Percentiles rank a stretch among this genome's conserved stretches.
These are phyloP conservation scores for Candida broadrunensis DNA, from an alignment of 805 yeast species.

Conservation along the genomic window DNA sequence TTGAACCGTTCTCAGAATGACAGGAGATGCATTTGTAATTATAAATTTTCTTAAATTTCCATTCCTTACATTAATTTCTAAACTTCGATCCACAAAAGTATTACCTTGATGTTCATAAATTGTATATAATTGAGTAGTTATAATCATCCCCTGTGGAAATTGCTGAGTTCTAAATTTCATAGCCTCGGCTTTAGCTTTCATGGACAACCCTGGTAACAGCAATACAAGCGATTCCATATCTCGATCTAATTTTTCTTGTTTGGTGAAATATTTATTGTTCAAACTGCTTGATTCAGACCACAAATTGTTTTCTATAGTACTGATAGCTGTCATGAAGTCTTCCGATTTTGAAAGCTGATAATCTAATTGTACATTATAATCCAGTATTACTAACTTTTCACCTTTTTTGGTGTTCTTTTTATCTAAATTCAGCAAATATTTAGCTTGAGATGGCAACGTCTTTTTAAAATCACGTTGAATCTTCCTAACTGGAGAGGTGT, in stretches of 20 bases:
- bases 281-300: conserved; percentile 36
- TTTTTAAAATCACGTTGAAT: conserved; percentile 21
- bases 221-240: conserved; percentile 28
- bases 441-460: conserved; percentile 22
- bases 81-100: conserved; percentile 48
- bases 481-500: conserved; percentile 23
- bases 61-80: conserved; percentile 33
- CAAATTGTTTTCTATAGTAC: conserved; percentile 28
- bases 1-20: conserved; percentile 35
- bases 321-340: conserved; percentile 29
- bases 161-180: conserved; percentile 28
- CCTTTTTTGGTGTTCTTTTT: conserved; percentile 5
- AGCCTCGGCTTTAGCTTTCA: conserved; percentile 34
- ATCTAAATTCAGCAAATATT: conserved; percentile 14
- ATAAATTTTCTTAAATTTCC: conserved; percentile 39
- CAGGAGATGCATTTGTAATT: conserved; percentile 43
- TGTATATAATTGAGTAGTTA: conserved; percentile 49
- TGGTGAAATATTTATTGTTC: conserved; percentile 17
- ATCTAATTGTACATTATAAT: conserved; percentile 40
- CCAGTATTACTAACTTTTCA: conserved; percentile 16
- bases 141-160: conserved; percentile 39
- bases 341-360: conserved; percentile 30
- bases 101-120: conserved; percentile 41
- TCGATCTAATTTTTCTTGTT: conserved; percentile 1
- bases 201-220: conserved; percentile 30